Base-by-base conservation (phyloP, 148 eudicot species). In the Heliamphora exappendiculata region DNA sequence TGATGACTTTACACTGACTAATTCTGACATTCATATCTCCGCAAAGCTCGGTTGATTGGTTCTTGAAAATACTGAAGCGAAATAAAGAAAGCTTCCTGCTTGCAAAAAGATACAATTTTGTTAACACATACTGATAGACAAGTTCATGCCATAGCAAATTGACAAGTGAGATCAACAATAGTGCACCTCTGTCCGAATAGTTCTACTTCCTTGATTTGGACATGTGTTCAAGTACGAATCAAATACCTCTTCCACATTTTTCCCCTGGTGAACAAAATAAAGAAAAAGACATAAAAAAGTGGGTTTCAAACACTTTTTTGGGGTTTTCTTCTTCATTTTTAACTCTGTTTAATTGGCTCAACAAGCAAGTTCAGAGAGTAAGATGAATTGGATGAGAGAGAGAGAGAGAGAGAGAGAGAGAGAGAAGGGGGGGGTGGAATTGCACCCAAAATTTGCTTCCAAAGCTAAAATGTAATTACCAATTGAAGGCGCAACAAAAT, bases 121-220 rank as follows among this genome's bases (percentile, higher is more conserved):
- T 29, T 34, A 72, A 17, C 22, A 59, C n/a, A 49, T 7, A 59
- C 17, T 54, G 10, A 22, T 10, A 39, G 67, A 73, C 34, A 42
- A 19, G 31, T 60, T 44, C n/a, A 28, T 58, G 26, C 11, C 29
- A 54, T 31, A 12, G 66, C 19, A 31, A 34, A 45, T 58, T 57
- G 70, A 69, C 13, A 24, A 58, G 55, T 34, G n/a, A 29, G 63
- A 26, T 31, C 9, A n/a, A 49, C 44, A 34, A 69, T 37, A 67
- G 45, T 50, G 24, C 86, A 95, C 98, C 97, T 95, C 98, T 63
- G 97, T 88, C 79, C 98, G 87, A 73, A 95, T 95, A 54, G 98
- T 95, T 76, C 98, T 87, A 81, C 98, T 95, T 77, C 98, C 94
- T 91, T 92, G 98, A 88, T 91, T 73, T 9, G 98, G 97, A 59